Conservation (phyloP, 352 stramenopile species). For the Albugo laibachii region DNA sequence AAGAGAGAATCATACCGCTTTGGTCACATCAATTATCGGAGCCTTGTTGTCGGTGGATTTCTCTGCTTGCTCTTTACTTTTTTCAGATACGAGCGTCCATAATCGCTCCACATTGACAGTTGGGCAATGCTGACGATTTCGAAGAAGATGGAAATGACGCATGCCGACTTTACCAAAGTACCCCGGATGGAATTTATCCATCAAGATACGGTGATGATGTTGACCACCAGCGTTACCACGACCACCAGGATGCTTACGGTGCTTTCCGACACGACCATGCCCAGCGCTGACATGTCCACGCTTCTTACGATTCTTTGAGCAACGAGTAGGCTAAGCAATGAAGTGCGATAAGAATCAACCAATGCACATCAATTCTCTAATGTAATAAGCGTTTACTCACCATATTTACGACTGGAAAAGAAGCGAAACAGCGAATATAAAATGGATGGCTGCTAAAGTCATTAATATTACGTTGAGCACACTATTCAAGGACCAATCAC, state of each 20-base stretch:
- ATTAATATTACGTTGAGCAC: too few species aligned
- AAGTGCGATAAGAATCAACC: background rate
- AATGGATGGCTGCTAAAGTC: too few species aligned
- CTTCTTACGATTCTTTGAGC: conserved; percentile 99
- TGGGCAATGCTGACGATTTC: conserved; percentile 93
- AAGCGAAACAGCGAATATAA: too few species aligned
- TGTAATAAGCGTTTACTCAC: too few species aligned
- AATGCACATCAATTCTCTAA: background rate
- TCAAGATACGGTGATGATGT: conserved; percentile 99
- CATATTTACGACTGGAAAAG: too few species aligned
- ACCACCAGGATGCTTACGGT: conserved; percentile 99
- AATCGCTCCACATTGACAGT: conserved; percentile 99
- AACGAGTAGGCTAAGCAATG: conserved; percentile 43
- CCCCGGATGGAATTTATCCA: conserved; percentile 99
- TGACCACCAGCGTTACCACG: conserved; percentile 99
- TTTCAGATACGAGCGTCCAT: conserved; percentile 96
- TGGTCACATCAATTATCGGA: conserved; percentile 97
- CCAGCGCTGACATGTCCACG: conserved; percentile 97
- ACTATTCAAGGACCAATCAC: too few species aligned
- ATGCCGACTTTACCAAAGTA: conserved; percentile 99
- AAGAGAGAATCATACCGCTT: conserved; percentile 16
- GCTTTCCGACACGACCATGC: conserved; percentile 99
- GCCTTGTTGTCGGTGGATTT: conserved; percentile 89
- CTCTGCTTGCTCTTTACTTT: conserved; percentile 95
- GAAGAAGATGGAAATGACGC: conserved; percentile 97